Conservation (phyloP, 345 rosid genomes). For the Lenwebbia sp. region DNA sequence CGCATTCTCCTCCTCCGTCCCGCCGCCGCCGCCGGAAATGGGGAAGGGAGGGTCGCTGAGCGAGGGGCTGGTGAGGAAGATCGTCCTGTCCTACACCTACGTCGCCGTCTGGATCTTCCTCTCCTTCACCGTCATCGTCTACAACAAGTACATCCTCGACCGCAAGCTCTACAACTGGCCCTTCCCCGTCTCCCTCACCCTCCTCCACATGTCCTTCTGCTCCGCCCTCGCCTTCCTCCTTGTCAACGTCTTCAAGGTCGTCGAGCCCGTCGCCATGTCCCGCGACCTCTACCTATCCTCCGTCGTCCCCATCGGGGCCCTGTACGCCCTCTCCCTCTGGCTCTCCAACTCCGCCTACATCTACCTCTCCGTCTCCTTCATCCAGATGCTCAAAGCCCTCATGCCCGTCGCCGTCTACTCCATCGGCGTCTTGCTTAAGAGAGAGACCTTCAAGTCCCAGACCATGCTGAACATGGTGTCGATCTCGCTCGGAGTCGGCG, state of each 20-base stretch:
- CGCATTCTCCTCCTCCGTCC: background rate
- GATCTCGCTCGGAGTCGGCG: constrained; percentile 76
- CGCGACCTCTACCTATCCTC: constrained; percentile 70
- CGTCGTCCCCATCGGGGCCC: constrained; percentile 88
- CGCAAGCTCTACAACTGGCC: constrained; percentile 98
- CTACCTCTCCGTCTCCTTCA: constrained; percentile 89
- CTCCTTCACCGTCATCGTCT: constrained; percentile 90
- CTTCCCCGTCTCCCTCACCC: constrained; percentile 85
- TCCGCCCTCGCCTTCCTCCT: constrained; percentile 73
- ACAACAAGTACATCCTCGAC: constrained; percentile 99
- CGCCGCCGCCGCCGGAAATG: constrained; percentile 16
- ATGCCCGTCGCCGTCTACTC: constrained; percentile 99
- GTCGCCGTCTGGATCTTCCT: constrained; percentile 96
- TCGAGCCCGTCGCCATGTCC: constrained; percentile 81
- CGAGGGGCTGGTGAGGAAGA: constrained; percentile 73
- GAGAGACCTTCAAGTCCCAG: constrained; percentile 54
- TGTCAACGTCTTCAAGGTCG: constrained; percentile 78
- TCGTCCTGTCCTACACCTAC: constrained; percentile 84
- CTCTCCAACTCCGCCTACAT: constrained; percentile 94
- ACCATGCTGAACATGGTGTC: constrained; percentile 89
- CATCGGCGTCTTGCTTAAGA: constrained; percentile 60
- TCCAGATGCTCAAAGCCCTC: constrained; percentile 25
- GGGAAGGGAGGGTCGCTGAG: constrained; percentile 82
- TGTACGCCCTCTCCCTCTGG: constrained; percentile 89
- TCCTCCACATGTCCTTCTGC: constrained; percentile 98